phyloP scores from a whole-genome alignment of 208 protist genomes.

The Crithidia brevicula region DNA sequence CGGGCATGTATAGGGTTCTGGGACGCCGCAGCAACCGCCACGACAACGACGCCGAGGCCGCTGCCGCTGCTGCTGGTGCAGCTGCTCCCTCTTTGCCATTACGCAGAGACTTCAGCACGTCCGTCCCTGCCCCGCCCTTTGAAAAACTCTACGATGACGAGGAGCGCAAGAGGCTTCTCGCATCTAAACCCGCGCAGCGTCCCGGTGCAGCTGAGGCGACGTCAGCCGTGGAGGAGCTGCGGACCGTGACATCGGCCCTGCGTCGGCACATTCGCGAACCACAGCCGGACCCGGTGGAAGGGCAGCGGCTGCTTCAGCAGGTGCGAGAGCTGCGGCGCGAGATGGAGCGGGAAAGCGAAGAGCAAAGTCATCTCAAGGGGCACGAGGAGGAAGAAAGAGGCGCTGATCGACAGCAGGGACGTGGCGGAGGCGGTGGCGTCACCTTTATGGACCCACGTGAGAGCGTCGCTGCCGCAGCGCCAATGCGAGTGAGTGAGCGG shows the following conservation, averaged over 20 bases:
- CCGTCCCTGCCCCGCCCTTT: constrained; percentile 6
- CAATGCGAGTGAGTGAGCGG: neutral
- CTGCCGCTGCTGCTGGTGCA: too few species aligned
- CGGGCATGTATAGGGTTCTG: neutral
- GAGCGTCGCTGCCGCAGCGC: neutral
- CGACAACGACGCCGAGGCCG: too few species aligned
- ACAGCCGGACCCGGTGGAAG: constrained; percentile 30
- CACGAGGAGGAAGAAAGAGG: too few species aligned
- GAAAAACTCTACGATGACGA: neutral
- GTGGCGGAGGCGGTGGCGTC: neutral
- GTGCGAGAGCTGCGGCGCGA: constrained; percentile 39
- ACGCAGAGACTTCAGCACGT: too few species aligned
- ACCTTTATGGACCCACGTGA: neutral
- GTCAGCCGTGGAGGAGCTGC: constrained; percentile 23
- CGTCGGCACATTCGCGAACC: constrained; percentile 29
- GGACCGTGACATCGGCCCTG: constrained; percentile 35
- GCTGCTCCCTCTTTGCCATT: too few species aligned
- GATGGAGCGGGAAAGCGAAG: constrained; percentile 5
- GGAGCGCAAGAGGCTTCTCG: neutral
- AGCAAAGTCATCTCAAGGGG: neutral
- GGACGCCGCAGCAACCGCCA: neutral
- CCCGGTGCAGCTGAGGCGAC: too few species aligned
- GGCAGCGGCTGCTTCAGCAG: constrained; percentile 38
- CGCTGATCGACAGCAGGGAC: too few species aligned
- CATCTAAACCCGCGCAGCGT: neutral